phyloP scores from a whole-genome alignment of 148 eudicot species.

The Rhododendron mucronatum region DNA sequence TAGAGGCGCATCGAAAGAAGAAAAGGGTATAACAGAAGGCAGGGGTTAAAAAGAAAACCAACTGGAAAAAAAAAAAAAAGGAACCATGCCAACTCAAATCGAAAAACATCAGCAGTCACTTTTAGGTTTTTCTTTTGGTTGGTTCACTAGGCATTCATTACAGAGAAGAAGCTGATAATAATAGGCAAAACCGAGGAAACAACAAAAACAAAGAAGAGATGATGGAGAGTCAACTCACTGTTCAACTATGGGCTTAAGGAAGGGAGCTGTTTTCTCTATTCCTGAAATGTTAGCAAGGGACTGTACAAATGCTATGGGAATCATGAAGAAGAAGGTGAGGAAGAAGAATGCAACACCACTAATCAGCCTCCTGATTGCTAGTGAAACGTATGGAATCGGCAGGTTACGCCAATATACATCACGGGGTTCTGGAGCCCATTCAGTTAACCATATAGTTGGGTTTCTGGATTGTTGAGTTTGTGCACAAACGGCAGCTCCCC shows the following conservation, averaged over 20 bases:
- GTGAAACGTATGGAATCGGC: conserved; percentile 54
- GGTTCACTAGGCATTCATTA: not conserved
- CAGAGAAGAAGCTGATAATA: not conserved
- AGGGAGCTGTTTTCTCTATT: conserved; percentile 52
- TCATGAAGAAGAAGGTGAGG: conserved; percentile 71
- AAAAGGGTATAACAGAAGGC: not conserved
- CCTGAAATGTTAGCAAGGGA: conserved; percentile 63
- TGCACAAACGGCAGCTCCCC: conserved; percentile 61
- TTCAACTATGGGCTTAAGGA: conserved; percentile 56
- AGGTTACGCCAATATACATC: conserved; percentile 68
- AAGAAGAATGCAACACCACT: conserved; percentile 58
- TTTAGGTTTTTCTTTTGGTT: not conserved
- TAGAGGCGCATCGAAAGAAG: not conserved
- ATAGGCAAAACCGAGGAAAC: not conserved
- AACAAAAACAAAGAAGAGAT: not conserved
- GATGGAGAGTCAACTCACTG: conserved; percentile 32
- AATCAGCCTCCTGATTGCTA: conserved; percentile 51
- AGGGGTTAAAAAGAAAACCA: not conserved
- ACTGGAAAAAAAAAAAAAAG: not conserved
- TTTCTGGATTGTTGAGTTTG: conserved; percentile 62
- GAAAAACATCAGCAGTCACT: not conserved
- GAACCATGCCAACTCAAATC: not conserved
- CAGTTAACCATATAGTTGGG: conserved; percentile 54
- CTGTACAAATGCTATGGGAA: conserved; percentile 65
- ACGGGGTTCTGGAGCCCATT: conserved; percentile 72